These are phyloP conservation scores for Wickerhamiella occidentalis DNA, from an alignment of 805 yeast species.

Conservation along the genomic window DNA sequence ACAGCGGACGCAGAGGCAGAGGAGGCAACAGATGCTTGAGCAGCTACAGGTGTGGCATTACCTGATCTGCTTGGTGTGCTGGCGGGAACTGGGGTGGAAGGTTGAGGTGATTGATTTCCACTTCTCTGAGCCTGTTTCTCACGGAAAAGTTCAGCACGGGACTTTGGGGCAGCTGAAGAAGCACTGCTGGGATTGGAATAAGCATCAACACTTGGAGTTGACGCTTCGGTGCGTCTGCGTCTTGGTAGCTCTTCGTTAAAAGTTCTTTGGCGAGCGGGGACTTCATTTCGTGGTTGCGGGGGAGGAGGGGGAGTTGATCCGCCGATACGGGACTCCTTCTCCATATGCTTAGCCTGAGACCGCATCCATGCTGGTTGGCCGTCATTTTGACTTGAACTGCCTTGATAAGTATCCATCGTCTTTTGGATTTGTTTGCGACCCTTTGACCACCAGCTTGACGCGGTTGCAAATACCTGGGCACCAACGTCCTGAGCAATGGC, in stretches of 20 bases:
- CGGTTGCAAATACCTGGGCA: slow-evolving; percentile 44
- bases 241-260: slow-evolving; percentile 2
- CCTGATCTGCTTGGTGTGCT: not conserved
- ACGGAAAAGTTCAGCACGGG: slow-evolving; percentile 14
- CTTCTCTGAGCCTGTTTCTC: slow-evolving; percentile 12
- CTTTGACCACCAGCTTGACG: slow-evolving; percentile 44
- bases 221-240: not conserved
- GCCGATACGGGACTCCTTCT: slow-evolving; percentile 1
- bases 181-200: not conserved
- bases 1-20: not conserved
- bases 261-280: not conserved
- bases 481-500: slow-evolving; percentile 42
- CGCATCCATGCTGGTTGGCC: slow-evolving; percentile 67
- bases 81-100: not conserved
- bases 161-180: not conserved
- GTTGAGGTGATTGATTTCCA: not conserved
- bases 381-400: slow-evolving; percentile 20
- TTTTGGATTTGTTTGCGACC: slow-evolving; percentile 50
- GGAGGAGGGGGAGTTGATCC: not conserved
- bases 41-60: not conserved
- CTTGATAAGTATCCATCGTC: slow-evolving; percentile 45
- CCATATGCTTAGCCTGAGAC: slow-evolving; percentile 32
- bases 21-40: not conserved
- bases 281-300: not conserved
- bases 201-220: not conserved